Percentiles rank a stretch among this genome's conserved stretches.
These are phyloP conservation scores for Didymella glomerata DNA, from an alignment of 2,329 filamentous ascomycete species.

Conservation along the genomic window DNA sequence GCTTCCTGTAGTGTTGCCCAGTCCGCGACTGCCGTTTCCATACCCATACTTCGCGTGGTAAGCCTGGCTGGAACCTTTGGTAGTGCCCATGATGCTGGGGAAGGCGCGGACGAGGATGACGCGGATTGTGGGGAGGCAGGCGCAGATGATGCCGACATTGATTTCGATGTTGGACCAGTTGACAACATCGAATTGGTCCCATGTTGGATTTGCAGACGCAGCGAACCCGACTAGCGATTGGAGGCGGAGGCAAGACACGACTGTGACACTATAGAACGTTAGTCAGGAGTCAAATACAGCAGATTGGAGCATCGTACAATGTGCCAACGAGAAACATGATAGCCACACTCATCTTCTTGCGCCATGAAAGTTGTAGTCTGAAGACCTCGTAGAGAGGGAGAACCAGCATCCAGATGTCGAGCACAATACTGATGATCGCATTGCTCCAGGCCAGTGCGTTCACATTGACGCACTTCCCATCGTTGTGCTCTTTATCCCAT, in stretches of 20 bases:
- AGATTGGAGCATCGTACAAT: conserved; percentile 37
- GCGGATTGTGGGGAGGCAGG: conserved; percentile 55
- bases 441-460: conserved; percentile 45
- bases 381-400: conserved; percentile 48
- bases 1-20: conserved; percentile 10
- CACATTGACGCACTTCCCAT: conserved; percentile 48
- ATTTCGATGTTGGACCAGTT: conserved; percentile 56
- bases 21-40: conserved; percentile 8
- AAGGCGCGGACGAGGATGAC: conserved; percentile 51
- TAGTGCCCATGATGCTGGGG: conserved; percentile 50
- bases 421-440: conserved; percentile 45
- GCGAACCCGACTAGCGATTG: conserved; percentile 55
- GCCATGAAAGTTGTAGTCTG: conserved; percentile 42
- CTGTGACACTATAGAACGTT: conserved; percentile 47
- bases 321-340: conserved; percentile 52
- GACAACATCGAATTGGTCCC: conserved; percentile 52
- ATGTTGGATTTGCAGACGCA: conserved; percentile 52
- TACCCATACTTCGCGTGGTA: conserved; percentile 19
- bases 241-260: conserved; percentile 57
- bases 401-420: conserved; percentile 46
- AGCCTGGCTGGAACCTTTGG: conserved; percentile 24
- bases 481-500: conserved; percentile 38
- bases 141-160: conserved; percentile 57
- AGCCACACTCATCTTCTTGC: conserved; percentile 50
- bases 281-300: conserved; percentile 1